Conservation (phyloP, 169 alveolate genomes). For the Eimeria nieschulzi region DNA sequence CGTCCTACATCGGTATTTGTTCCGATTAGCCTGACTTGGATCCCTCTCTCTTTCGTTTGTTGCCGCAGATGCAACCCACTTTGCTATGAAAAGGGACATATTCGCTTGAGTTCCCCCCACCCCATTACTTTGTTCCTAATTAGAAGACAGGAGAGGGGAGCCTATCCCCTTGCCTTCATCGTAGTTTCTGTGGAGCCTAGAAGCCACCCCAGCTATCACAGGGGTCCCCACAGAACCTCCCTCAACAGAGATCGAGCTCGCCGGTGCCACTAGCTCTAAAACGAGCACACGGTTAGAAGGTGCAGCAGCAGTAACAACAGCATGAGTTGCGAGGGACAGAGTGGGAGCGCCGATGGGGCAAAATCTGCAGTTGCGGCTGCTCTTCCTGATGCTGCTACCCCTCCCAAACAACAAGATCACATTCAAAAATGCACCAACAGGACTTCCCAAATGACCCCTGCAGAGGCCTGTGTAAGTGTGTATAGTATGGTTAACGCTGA, state of each 20-base stretch:
- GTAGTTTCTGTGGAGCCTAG: not conserved
- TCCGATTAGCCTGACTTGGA: not conserved
- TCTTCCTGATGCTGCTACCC: not conserved
- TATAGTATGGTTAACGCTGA: not conserved
- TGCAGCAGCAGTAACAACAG: not conserved
- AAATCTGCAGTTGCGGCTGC: conserved; percentile 1
- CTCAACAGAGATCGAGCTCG: not conserved
- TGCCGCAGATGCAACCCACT: not conserved
- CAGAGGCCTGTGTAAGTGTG: conserved; percentile 44
- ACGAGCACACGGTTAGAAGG: not conserved
- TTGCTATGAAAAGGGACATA: not conserved
- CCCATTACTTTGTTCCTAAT: too few species aligned
- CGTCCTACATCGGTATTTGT: not conserved
- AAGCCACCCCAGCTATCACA: not conserved
- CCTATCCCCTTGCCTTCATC: not conserved
- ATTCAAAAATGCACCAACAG: not conserved
- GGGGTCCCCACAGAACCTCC: not conserved
- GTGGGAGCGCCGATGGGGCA: not conserved
- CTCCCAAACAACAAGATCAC: not conserved
- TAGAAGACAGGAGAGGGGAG: not conserved
- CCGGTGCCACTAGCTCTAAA: not conserved
- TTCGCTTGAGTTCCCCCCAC: not conserved
- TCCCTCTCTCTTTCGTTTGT: not conserved
- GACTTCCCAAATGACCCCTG: conserved; percentile 20
- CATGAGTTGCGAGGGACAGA: not conserved